A percentile compares a stretch with the other conserved stretches of the same genome.
Evolutionary conservation across 176 grass and related monocot genomes (phyloP).

Genomic region (Eragrostis curvula): DNA sequence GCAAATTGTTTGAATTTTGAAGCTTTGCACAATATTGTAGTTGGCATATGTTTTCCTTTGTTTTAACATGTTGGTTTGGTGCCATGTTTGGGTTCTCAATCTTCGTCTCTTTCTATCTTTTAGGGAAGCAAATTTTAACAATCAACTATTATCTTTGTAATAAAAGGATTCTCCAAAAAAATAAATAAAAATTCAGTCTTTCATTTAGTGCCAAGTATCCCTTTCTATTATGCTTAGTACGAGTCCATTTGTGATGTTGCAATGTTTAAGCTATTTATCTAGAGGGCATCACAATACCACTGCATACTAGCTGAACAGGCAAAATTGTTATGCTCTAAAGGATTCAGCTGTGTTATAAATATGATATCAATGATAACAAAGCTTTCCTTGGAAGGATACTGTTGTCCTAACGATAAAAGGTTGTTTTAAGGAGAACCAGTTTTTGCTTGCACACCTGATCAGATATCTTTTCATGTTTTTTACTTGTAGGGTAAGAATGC

Average conservation of each 20-base stretch:
- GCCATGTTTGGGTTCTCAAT: conserved; percentile 9
- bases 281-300: background rate
- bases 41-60: background rate
- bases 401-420: background rate
- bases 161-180: conserved; percentile 37
- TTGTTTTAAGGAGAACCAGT: background rate
- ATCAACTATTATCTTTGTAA: conserved; percentile 23
- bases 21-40: background rate
- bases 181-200: too few relatives aligned
- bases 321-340: background rate
- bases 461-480: background rate
- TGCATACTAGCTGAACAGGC: background rate
- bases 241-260: conserved; percentile 18
- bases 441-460: background rate
- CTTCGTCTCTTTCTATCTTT: conserved; percentile 33
- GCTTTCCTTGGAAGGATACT: background rate
- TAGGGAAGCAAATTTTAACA: background rate
- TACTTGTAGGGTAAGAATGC: conserved; percentile 6
- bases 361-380: background rate
- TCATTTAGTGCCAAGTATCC: conserved; percentile 31
- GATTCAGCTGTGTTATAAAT: conserved; percentile 21
- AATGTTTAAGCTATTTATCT: conserved; percentile 14
- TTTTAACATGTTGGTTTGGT: conserved; percentile 5
- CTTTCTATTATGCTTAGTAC: conserved; percentile 25
- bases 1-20: background rate